Evolutionary conservation across 202 grass and related monocot species (phyloP), one percentile per base, ranked within the genome.

Genomic region (Carex sylvatica): DNA sequence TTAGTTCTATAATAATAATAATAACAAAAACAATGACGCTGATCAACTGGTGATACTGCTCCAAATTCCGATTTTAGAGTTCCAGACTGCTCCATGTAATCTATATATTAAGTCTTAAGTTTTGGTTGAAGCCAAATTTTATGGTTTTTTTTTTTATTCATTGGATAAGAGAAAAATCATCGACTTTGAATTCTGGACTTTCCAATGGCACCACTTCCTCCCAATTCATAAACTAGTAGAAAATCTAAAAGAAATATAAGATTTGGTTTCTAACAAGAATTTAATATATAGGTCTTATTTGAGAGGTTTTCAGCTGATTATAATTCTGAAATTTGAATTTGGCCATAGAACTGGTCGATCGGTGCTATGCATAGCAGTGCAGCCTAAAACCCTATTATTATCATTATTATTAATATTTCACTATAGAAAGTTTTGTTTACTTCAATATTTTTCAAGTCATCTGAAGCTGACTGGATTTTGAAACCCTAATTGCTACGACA

Each of bases 231-330:
- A 73, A 52, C 13, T 67, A 51, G 22, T 52, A 73, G 9, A 20
- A 49, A 64, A 28, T 18, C 11, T 73, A 14, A 74, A 9, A 18
- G 40, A 44, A 44, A 74, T 18, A 18, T 74, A 52, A 24, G 6
- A 53, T 53, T 15, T 74, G 22, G 23, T 52, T n/a, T n/a, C 52
- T 97, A 26, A 28, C 11, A 52, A 26, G 36, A 24, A 52, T 24
- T 15, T 74, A 46, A 74, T 74, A 22, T 28, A 15, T 26, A 74
- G 22, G 52, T 52, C 20, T 16, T 52, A 52, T 74, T 73, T 73
- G 11, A 52, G 46, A 52, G 20, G 44, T 72, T 47, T 23, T 71
- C n/a, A 8, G 6, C 26, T 22, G 2, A 65, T 65, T 0, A 10
- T 10, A 49, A 72, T 11, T 9, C 49, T 4, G 14, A 49, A 24